Evolutionary conservation across 192 early-diverging fungal species (phyloP), one percentile per base, ranked within the genome.

Genomic region (Borealophlyctis nickersoniae): DNA sequence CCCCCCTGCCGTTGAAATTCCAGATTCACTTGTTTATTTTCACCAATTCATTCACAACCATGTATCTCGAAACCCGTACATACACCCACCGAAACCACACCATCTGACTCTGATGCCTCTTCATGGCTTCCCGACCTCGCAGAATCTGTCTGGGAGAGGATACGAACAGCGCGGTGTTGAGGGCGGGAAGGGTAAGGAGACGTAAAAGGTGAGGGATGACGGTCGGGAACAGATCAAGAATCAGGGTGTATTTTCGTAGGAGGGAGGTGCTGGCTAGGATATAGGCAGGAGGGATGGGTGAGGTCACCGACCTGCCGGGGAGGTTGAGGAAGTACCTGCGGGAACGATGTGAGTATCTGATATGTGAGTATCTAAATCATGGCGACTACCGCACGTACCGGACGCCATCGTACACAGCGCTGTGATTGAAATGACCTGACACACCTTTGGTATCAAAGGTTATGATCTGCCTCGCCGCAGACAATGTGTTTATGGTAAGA

Each of bases 51-150:
- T 96, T 96, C 49, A 92, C 75, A 48, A 85, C 75, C 94, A 96
- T 95, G 74, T 91, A 98, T 54, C 91, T 75, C 30, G 92, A 94
- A 68, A 92, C 90, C 7, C 85, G 64, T 31, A 95, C 77, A 71
- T 94, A 95, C 33, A 94, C 65, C 75, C 87, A 85, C 23, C 95
- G 72, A 73, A 97, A 97, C 95, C 95, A 97, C 11, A 93, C 89
- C 74, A 95, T 69, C 81, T 97, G 95, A 49, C 82, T 87, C 61
- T 81, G 74, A 57, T 97, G 95, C 33, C 52, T 23, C 28, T 51
- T 65, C 74, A 72, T 72, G 11, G 69, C 62, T 3, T n/a, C 35
- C 13, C 62, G 30, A 4, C 59, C 59, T 27, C 49, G 33, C 9
- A 55, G 3, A 27, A 63, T 23, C 45, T 63, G 67, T 35, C 2